phyloP scores from a whole-genome alignment of 805 yeast genomes.

The Sungouiella thailandica region DNA sequence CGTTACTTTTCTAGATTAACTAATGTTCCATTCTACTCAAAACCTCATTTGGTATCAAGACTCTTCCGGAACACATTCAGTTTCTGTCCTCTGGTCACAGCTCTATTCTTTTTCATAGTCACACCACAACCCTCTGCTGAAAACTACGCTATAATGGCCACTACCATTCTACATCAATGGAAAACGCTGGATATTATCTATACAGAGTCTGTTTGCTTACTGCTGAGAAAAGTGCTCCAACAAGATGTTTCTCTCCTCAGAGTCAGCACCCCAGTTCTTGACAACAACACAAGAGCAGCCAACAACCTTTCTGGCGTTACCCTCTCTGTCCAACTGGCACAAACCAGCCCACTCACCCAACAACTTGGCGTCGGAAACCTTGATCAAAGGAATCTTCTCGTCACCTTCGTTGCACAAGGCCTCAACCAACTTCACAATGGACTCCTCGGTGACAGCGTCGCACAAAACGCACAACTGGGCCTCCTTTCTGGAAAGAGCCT shows the following conservation, averaged over 20 bases:
- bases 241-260: slow-evolving; percentile 94
- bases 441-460: slow-evolving; percentile 97
- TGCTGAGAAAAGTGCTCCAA: slow-evolving; percentile 93
- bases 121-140: too few species aligned
- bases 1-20: too few species aligned
- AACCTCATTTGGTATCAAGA: too few species aligned
- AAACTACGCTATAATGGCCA: too few species aligned
- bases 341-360: slow-evolving; percentile 99
- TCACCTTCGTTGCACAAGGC: slow-evolving; percentile 98
- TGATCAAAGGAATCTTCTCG: slow-evolving; percentile 94
- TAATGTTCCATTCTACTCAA: too few species aligned
- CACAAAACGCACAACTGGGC: slow-evolving; percentile 97
- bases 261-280: slow-evolving; percentile 99
- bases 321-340: slow-evolving; percentile 99
- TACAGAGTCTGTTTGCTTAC: slow-evolving; percentile 41
- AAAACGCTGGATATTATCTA: too few species aligned
- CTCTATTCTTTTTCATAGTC: too few species aligned
- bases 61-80: too few species aligned
- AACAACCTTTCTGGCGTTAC: slow-evolving; percentile 99
- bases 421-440: slow-evolving; percentile 95
- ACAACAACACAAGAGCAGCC: slow-evolving; percentile 99
- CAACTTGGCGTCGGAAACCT: slow-evolving; percentile 99
- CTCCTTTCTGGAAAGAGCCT: slow-evolving; percentile 96
- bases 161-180: too few species aligned
- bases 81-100: too few species aligned